These are phyloP conservation scores for Hypoxylon fragiforme DNA, from an alignment of 495 filamentous ascomycete species.

Conservation along the genomic window DNA sequence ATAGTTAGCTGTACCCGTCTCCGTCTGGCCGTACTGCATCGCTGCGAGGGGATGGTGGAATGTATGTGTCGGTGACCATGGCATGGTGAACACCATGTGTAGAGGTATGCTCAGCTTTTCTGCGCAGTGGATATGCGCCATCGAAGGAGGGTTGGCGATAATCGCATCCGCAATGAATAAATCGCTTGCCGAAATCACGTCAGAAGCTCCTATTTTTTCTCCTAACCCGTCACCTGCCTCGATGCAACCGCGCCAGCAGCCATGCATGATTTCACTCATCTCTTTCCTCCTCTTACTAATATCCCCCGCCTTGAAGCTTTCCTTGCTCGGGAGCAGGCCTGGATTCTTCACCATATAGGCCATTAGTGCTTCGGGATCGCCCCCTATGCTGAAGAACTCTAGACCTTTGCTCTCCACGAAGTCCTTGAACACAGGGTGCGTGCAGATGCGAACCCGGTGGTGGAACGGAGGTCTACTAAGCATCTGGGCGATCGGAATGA, in stretches of 20 bases:
- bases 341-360: constrained; percentile 49
- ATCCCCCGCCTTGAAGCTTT: constrained; percentile 60
- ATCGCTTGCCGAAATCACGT: constrained; percentile 36
- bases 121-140: constrained; percentile 68
- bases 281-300: constrained; percentile 58
- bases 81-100: constrained; percentile 73
- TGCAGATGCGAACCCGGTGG: constrained; percentile 66
- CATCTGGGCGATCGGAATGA: constrained; percentile 53
- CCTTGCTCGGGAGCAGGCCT: constrained; percentile 52
- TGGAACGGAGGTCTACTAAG: constrained; percentile 53
- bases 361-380: constrained; percentile 66
- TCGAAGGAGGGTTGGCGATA: constrained; percentile 68
- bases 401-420: constrained; percentile 59
- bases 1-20: constrained; percentile 57
- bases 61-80: constrained; percentile 59
- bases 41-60: constrained; percentile 63
- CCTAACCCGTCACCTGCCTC: constrained; percentile 46
- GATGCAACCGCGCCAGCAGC: constrained; percentile 62
- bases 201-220: constrained; percentile 46
- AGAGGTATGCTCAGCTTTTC: constrained; percentile 63
- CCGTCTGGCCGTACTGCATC: constrained; percentile 47
- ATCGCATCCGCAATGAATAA: constrained; percentile 70
- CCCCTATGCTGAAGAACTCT: constrained; percentile 66
- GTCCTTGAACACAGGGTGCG: constrained; percentile 61
- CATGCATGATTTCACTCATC: constrained; percentile 62